Evolutionary conservation across 2,329 filamentous ascomycete genomes (phyloP).

Genomic region (Tothia fuscella): DNA sequence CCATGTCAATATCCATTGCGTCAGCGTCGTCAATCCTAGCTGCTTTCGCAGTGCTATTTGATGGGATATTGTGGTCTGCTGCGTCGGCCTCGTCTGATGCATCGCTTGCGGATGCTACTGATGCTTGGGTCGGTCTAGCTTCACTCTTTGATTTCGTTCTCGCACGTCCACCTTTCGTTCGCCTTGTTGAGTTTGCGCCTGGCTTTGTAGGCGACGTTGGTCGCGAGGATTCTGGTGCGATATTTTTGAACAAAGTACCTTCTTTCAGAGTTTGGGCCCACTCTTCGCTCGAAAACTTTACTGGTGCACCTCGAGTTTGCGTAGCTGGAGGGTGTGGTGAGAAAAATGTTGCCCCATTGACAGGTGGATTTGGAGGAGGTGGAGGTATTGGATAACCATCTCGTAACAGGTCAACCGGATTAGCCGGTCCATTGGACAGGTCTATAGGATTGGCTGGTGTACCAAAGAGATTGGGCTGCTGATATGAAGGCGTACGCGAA

Average conservation of each 20-base stretch:
- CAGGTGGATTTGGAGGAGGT: slow-evolving; percentile 1
- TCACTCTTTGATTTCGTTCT: slow-evolving; percentile 3
- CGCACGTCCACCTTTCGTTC: neutral
- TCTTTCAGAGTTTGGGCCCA: slow-evolving; percentile 9
- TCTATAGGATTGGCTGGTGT: slow-evolving; percentile 7
- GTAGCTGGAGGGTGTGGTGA: neutral
- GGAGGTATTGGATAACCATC: slow-evolving; percentile 3
- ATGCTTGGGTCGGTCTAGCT: neutral
- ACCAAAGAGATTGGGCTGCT: neutral
- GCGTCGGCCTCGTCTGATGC: slow-evolving; percentile 4
- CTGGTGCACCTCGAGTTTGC: neutral
- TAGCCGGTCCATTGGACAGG: neutral
- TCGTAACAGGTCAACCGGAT: too few relatives aligned
- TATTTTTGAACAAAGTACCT: neutral
- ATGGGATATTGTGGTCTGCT: neutral
- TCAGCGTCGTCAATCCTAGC: slow-evolving; percentile 2
- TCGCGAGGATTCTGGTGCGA: neutral
- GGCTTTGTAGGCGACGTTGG: slow-evolving; percentile 7
- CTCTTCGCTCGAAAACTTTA: slow-evolving; percentile 8
- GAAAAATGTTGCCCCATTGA: neutral
- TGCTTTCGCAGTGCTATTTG: neutral
- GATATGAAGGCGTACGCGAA: neutral
- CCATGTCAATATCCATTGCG: slow-evolving; percentile 11
- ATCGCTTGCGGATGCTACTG: neutral
- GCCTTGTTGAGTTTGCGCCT: neutral